A percentile compares a stretch with the other conserved stretches of the same genome.
phyloP scores from a whole-genome alignment of 2,329 filamentous ascomycete genomes.

The Mariannaea elegans region DNA sequence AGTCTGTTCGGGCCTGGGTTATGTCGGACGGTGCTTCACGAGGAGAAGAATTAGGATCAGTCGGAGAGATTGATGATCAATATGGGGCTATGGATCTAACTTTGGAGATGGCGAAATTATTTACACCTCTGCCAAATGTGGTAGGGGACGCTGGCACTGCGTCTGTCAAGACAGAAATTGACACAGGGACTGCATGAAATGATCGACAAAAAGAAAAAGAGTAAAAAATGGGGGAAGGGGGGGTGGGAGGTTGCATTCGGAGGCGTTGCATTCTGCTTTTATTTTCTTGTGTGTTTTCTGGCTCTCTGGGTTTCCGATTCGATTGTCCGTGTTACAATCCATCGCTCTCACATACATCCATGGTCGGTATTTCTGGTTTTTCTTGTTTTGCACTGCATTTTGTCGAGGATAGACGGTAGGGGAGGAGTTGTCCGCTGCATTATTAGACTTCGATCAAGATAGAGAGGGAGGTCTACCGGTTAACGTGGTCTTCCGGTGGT shows the following conservation, averaged over 20 bases:
- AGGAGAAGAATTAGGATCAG: constrained; percentile 73
- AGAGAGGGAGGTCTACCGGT: constrained; percentile 44
- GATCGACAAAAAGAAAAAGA: constrained; percentile 42
- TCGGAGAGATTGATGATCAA: constrained; percentile 73
- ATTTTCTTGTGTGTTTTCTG: constrained; percentile 41
- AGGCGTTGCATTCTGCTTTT: constrained; percentile 47
- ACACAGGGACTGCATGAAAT: constrained; percentile 44
- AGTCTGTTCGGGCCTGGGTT: constrained; percentile 68
- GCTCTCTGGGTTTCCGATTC: constrained; percentile 32
- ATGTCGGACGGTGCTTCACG: constrained; percentile 69
- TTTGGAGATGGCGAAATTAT: constrained; percentile 76
- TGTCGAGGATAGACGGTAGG: constrained; percentile 47
- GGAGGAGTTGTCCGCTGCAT: constrained; percentile 49
- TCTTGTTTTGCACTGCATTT: constrained; percentile 47
- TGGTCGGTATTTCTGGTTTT: constrained; percentile 42
- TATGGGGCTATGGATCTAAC: constrained; percentile 72
- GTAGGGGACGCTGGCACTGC: constrained; percentile 54
- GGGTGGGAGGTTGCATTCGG: constrained; percentile 49
- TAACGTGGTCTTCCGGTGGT: constrained; percentile 40
- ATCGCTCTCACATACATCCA: constrained; percentile 40
- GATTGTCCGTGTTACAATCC: constrained; percentile 30
- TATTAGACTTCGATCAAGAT: constrained; percentile 52
- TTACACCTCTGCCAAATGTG: constrained; percentile 65
- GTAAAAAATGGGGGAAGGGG: not conserved
- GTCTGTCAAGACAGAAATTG: constrained; percentile 53